Evolutionary conservation across 352 stramenopile species (phyloP).

Genomic region (Phytophthora pseudosyringae): DNA sequence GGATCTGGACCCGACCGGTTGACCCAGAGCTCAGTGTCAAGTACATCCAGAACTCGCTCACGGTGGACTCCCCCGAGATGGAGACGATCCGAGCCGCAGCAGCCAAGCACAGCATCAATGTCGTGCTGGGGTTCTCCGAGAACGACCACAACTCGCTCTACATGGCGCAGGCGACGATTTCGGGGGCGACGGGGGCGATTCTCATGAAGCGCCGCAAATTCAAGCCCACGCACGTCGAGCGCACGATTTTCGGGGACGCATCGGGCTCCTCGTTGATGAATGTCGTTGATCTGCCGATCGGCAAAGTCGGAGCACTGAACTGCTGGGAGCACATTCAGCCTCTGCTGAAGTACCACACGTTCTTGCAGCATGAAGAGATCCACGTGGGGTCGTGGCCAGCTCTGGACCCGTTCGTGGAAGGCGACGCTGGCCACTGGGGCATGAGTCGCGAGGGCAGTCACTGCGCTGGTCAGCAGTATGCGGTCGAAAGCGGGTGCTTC

Average conservation of each 20-base stretch:
- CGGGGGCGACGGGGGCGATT: slow-evolving; percentile 22
- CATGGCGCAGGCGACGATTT: slow-evolving; percentile 31
- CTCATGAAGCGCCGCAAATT: background rate
- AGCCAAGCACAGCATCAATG: slow-evolving; percentile 16
- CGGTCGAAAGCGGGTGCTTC: no score
- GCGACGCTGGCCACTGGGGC: no score
- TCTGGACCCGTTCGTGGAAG: no score
- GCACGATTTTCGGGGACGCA: slow-evolving; percentile 8
- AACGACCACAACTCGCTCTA: slow-evolving; percentile 40
- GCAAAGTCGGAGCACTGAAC: background rate
- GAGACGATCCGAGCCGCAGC: slow-evolving; percentile 27
- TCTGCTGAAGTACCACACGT: no score
- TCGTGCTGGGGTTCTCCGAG: slow-evolving; percentile 35
- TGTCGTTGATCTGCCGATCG: slow-evolving; percentile 30
- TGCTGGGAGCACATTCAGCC: no score
- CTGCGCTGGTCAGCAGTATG: no score
- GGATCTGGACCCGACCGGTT: no score
- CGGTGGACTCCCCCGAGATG: slow-evolving; percentile 31
- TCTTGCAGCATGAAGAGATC: no score
- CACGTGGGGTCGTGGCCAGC: no score
- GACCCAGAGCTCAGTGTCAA: no score
- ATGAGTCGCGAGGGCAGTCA: no score
- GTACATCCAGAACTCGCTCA: no score
- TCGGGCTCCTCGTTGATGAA: slow-evolving; percentile 32
- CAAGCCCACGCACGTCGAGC: slow-evolving; percentile 32